These are phyloP conservation scores for Limnanthes douglasii DNA, from an alignment of 345 rosid genomes.

Conservation along the genomic window DNA sequence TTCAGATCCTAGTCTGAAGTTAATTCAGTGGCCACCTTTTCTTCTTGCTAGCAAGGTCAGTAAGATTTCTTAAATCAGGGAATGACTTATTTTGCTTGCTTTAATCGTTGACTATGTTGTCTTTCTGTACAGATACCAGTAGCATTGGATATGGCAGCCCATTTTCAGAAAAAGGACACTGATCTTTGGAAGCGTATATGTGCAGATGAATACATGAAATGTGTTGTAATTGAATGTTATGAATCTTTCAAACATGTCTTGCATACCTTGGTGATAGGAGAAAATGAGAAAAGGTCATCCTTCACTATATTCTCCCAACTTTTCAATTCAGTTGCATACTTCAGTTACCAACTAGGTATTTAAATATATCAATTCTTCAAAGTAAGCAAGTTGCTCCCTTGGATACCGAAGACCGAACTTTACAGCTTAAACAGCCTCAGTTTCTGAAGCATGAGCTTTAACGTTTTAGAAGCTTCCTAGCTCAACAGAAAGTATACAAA, in stretches of 20 bases:
- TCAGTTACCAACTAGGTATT: too few species aligned
- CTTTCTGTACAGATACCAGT: slow-evolving; percentile 57
- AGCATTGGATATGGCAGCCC: slow-evolving; percentile 94
- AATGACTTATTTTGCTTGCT: slow-evolving; percentile 3
- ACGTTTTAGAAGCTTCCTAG: slow-evolving; percentile 5
- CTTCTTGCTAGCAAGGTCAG: slow-evolving; percentile 95
- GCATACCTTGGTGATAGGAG: slow-evolving; percentile 70
- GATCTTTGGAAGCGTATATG: slow-evolving; percentile 96
- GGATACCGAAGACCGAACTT: too few species aligned
- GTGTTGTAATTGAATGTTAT: slow-evolving; percentile 95
- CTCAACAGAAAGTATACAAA: slow-evolving; percentile 2
- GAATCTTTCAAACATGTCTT: slow-evolving; percentile 80
- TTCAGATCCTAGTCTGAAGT: slow-evolving; percentile 82
- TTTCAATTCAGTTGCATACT: neutral
- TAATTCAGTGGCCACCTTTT: slow-evolving; percentile 99
- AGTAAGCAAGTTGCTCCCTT: too few species aligned
- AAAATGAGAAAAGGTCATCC: slow-evolving; percentile 82
- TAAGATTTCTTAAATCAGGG: slow-evolving; percentile 2
- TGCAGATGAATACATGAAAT: slow-evolving; percentile 93
- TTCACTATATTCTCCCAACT: neutral
- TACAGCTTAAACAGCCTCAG: neutral
- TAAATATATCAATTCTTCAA: too few species aligned
- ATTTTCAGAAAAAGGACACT: slow-evolving; percentile 62
- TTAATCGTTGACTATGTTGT: slow-evolving; percentile 6
- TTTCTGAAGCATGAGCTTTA: neutral